phyloP scores from a whole-genome alignment of 2,329 filamentous ascomycete genomes.

The Volutella citrinella region DNA sequence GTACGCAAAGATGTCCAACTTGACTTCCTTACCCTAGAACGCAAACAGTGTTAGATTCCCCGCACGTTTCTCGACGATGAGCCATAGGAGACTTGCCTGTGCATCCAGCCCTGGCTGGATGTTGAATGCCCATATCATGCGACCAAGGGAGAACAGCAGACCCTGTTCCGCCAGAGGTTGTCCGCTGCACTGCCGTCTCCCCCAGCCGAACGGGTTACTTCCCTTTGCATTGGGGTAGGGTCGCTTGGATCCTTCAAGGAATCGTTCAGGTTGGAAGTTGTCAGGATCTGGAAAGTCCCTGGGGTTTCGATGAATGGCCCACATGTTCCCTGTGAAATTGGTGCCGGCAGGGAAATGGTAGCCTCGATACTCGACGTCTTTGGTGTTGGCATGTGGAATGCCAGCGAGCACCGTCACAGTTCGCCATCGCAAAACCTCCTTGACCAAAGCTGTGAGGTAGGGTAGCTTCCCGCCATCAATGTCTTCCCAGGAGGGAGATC shows the following conservation, averaged over 20 bases:
- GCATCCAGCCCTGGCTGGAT: constrained; percentile 6
- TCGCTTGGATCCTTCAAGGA: constrained; percentile 3
- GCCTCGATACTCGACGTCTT: constrained; percentile 5
- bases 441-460: not conserved
- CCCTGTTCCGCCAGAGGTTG: constrained; percentile 7
- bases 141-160: constrained; percentile 5
- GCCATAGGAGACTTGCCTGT: constrained; percentile 1
- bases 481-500: no score
- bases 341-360: constrained; percentile 6
- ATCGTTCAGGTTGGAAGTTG: constrained; percentile 7
- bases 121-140: constrained; percentile 8
- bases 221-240: constrained; percentile 9
- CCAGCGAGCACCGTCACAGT: not conserved
- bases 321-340: constrained; percentile 5
- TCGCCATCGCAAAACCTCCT: constrained; percentile 1
- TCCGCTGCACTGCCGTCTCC: constrained; percentile 10
- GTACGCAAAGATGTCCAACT: constrained; percentile 3
- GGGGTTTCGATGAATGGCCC: constrained; percentile 8
- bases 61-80: not conserved
- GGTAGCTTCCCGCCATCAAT: no score
- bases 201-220: constrained; percentile 8
- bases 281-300: constrained; percentile 7
- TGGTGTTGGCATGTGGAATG: constrained; percentile 4
- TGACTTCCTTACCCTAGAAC: constrained; percentile 5
- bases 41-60: no score